Conservation (phyloP, 2,329 filamentous ascomycete species). For the Colletotrichum limetticola region DNA sequence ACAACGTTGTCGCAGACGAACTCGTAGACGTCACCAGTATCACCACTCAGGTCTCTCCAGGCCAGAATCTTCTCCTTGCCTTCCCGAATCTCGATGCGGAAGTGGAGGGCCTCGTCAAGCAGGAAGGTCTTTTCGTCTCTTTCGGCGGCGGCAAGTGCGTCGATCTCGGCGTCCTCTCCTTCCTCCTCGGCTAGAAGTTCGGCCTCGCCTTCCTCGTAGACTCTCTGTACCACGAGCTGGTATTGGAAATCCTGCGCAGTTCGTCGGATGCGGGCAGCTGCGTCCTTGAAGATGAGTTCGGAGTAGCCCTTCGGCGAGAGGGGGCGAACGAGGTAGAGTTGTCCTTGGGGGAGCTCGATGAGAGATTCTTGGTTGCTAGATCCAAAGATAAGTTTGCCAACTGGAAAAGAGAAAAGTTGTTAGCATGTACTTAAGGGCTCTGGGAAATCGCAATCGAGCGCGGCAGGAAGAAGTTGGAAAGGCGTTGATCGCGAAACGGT, state of each 20-base stretch:
- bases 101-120: constrained; percentile 90
- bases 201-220: constrained; percentile 97
- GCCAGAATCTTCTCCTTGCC: constrained; percentile 87
- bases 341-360: constrained; percentile 93
- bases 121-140: constrained; percentile 98
- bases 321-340: constrained; percentile 96
- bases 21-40: constrained; percentile 95
- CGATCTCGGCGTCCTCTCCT: constrained; percentile 81
- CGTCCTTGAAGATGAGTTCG: constrained; percentile 98
- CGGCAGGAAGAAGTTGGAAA: constrained; percentile 5
- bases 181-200: constrained; percentile 91
- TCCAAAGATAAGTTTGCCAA: constrained; percentile 94
- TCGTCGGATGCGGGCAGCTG: constrained; percentile 88
- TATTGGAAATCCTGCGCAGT: constrained; percentile 97
- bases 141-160: constrained; percentile 77
- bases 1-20: constrained; percentile 90
- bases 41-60: constrained; percentile 94
- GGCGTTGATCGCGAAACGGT: neutral
- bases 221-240: constrained; percentile 94
- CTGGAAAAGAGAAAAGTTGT: constrained; percentile 54
- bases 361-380: constrained; percentile 88
- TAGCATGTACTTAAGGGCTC: neutral
- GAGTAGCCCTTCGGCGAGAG: constrained; percentile 97
- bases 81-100: constrained; percentile 84
- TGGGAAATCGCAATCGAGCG: neutral